phyloP scores from a whole-genome alignment of 2,329 filamentous ascomycete genomes.

The Ascochyta viciae-villosae region DNA sequence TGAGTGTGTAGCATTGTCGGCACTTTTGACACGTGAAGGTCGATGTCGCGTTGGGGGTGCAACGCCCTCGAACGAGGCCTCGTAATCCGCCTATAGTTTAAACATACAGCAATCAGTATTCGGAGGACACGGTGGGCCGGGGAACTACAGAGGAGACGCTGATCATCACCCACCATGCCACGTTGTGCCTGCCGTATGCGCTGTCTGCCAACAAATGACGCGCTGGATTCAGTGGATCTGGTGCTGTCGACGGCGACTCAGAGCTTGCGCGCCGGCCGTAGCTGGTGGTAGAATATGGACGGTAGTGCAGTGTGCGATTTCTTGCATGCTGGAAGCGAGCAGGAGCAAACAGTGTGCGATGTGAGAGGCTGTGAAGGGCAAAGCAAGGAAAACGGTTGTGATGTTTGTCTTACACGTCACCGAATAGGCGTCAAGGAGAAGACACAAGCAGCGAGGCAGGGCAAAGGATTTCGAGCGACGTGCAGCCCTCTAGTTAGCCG shows the following conservation, averaged over 20 bases:
- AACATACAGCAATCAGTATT: constrained; percentile 30
- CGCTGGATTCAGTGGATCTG: constrained; percentile 45
- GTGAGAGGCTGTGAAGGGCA: constrained; percentile 36
- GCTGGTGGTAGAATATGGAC: constrained; percentile 30
- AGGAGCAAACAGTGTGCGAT: constrained; percentile 43
- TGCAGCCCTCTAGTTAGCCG: constrained; percentile 16
- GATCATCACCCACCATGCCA: constrained; percentile 50
- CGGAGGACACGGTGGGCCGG: constrained; percentile 9
- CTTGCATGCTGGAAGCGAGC: constrained; percentile 47
- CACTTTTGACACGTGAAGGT: constrained; percentile 29
- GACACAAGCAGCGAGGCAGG: constrained; percentile 12
- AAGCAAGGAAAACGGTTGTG: constrained; percentile 34
- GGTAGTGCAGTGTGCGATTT: constrained; percentile 42
- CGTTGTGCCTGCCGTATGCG: constrained; percentile 32
- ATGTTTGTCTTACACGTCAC: constrained; percentile 24
- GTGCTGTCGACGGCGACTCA: constrained; percentile 34
- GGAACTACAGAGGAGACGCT: constrained; percentile 22
- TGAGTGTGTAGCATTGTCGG: constrained; percentile 28
- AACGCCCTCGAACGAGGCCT: constrained; percentile 31
- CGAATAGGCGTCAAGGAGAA: constrained; percentile 10
- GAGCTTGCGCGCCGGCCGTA: constrained; percentile 28
- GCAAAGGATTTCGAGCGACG: constrained; percentile 17
- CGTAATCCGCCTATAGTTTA: constrained; percentile 39
- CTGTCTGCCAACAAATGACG: constrained; percentile 31
- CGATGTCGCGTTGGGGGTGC: constrained; percentile 34